Base-by-base conservation (phyloP, 495 filamentous ascomycete genomes). In the Talaromyces liani region DNA sequence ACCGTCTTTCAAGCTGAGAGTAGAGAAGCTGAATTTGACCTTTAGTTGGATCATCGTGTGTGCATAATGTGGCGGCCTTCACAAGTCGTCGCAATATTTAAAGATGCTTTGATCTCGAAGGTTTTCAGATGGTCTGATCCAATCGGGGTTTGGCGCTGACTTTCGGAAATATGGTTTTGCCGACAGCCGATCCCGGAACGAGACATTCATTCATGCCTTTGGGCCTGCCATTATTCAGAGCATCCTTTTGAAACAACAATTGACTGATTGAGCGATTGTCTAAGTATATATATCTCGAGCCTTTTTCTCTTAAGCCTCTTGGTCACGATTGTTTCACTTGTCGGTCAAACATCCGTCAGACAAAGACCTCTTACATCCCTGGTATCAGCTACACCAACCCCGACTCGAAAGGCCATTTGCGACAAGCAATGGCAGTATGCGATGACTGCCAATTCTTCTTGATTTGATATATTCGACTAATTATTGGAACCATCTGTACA, bases 41-140 rank as follows among this genome's bases (percentile, higher is more conserved):
- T 98, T 98, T 80, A 98, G 82, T 84, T 98, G 94, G 75, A 98
- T 96, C 94, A 98, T 98, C 72, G 74, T 89, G 85, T 71, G 68
- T 68, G 75, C 70, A 66, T 76, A 66, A 61, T 65, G 55, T 58
- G 61, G 64, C 41, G 49, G 53, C 53, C 27, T 56, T 56, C 53
- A 56, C 22, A 27, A 25, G 60, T 56, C 12, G 41, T 58, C 27
- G 58, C 34, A 45, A 33, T 56, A 7, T n/a, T 6, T 9, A 56
- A 22, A 54, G 22, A 56, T 12, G 27, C 25, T 29, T 29, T 12
- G 53, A 56, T 56, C 53, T 29, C 3, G 53, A 56, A 56, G 53
- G 53, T 56, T 56, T 56, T 56, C 53, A 29, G 53, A 56, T 29
- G 5, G 53, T 3, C 29, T 27, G 24, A 6, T 58, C 56, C 31